Base-by-base conservation (phyloP, 2,329 filamentous ascomycete species). In the Fusarium equiseti region DNA sequence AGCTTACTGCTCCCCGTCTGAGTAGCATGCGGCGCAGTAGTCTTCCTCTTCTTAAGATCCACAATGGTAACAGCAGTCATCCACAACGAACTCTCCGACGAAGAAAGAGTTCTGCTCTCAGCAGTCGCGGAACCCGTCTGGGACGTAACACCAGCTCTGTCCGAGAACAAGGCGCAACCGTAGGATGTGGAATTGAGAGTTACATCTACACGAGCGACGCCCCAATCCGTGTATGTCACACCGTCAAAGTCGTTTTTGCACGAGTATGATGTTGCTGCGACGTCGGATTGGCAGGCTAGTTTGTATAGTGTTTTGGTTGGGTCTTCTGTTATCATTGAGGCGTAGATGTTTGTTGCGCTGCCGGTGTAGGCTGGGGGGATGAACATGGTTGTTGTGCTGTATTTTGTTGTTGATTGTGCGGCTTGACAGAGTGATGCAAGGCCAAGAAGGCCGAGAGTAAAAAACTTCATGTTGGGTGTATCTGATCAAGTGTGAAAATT, bases 11-110 rank as follows among this genome's bases (percentile, higher is more conserved):
- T 49, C 2, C 18, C 20, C 2, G 43, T 35, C 12, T 59, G 27
- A 4, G 27, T 29, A 29, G 27, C 27, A 29, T 29, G 27, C 10
- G 27, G 27, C 10, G 27, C 27, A 29, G 31, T 35, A 9, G 40
- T 51, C 46, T 70, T 67, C 6, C 52, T 62, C 43, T 73, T 75
- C 13, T 46, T 22, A 0, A 59, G 11, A 7, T 74, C 69, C 0
- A 73, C 50, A 0, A 75, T 48, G 0, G 73, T 73, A 6, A 75
- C 61, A 9, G 73, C 48, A 6, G 73, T 75, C 73, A 75, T 75
- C 70, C 67, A 66, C 1, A 53, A n/a, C 1, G 61, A 49, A 22
- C 62, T 75, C 40, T 73, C 64, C 1, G 60, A 63, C 0, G 71
- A 42, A 3, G 59, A 22, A 13, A 75, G 50, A 0, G 70, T 74